Percentiles rank a stretch among this genome's conserved stretches.
Conservation (phyloP, 148 eudicot genomes). For the Amaranthus palmeri region DNA sequence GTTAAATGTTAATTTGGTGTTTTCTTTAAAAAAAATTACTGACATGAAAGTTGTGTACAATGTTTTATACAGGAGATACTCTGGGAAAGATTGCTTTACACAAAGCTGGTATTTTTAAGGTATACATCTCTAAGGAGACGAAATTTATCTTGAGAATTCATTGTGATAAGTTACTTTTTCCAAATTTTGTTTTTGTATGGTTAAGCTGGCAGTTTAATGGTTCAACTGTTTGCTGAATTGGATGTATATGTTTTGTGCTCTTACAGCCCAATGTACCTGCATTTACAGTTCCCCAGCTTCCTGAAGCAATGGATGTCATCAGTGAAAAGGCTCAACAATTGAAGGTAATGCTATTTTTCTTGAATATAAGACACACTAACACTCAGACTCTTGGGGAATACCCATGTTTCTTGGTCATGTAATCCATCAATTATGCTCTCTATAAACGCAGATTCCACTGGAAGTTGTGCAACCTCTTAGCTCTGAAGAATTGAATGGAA, state of each 20-base stretch:
- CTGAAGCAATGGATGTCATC: conserved; percentile 78
- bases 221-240: conserved; percentile 43
- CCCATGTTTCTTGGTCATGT: conserved; percentile 5
- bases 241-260: conserved; percentile 44
- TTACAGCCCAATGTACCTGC: conserved; percentile 80
- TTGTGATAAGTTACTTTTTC: neutral
- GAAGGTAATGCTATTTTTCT: conserved; percentile 35
- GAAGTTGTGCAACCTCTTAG: conserved; percentile 56
- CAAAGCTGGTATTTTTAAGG: conserved; percentile 91
- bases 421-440: conserved; percentile 11
- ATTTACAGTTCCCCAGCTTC: conserved; percentile 61
- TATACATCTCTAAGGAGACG: conserved; percentile 23
- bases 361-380: neutral
- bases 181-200: conserved; percentile 10
- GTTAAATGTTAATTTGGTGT: neutral
- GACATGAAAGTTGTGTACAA: neutral
- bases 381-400: neutral
- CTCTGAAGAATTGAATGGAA: conserved; percentile 40
- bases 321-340: conserved; percentile 45
- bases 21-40: conserved; percentile 1
- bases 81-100: conserved; percentile 68
- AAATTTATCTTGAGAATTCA: neutral
- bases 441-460: conserved; percentile 54
- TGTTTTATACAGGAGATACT: conserved; percentile 55
- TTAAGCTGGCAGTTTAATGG: conserved; percentile 29